Base-by-base conservation (phyloP, 208 protist genomes). In the Porcisia hertigi region DNA sequence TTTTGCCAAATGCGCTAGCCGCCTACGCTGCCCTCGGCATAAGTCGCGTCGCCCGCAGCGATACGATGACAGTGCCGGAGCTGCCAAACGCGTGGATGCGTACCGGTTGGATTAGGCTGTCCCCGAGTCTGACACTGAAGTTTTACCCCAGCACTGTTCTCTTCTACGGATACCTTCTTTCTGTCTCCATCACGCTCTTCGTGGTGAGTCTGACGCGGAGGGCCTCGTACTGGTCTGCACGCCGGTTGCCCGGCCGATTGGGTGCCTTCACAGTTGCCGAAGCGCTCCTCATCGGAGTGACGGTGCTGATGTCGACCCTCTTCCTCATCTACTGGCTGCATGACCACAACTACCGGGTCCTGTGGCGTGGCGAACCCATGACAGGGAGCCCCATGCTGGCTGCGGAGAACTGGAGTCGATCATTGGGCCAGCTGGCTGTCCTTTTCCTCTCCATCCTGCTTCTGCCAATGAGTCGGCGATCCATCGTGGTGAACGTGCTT, bases 301-400 rank as follows among this genome's bases (percentile, higher is more conserved):
- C 85, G 45, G 41, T 75, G 43, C n/a, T 80, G 58, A 65, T 93
- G 12, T 52, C 80, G 5, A 47, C 72, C 25, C 60, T 87, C 54
- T 93, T 93, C 76, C 82, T 80, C 73, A 63, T 88, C 64, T 93
- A 93, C 76, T 93, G 88, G 88, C 16, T 91, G 16, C 84, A 77
- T 36, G 86, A 85, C 59, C 88, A 93, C 82, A 93, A 91, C 81
- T 93, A 80, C 81, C 86, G 89, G 43, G 6, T 57, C 12, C 49
- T 76, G 23, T 79, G 69, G 82, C 62, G 8, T 11, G 54, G 34
- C 2, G 76, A n/a, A 18, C 79, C 8, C 12, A 76, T 65, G 30
- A 39, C 60, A 1, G 62, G 23, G 3, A 45, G n/a, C 23, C 73
- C 63, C 5, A 81, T 83, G 14, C 18, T 71, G 11, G 30, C 58